Percentiles rank a stretch among this genome's conserved stretches.
phyloP scores from a whole-genome alignment of 345 rosid species.

The Bruguiera parviflora region DNA sequence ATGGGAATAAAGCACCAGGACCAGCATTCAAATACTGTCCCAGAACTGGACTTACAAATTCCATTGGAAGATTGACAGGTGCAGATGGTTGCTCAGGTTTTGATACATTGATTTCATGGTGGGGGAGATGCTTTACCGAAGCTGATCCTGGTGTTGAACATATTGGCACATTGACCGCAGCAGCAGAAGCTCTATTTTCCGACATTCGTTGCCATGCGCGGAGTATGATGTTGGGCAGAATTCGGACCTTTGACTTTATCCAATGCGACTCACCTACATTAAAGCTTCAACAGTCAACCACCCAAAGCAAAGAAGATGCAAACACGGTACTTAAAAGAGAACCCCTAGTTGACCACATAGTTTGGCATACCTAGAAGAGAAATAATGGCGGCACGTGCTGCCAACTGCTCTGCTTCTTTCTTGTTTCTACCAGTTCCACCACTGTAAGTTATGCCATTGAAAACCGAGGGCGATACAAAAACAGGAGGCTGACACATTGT shows the following conservation, averaged over 20 bases:
- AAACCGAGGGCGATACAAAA: constrained; percentile 33
- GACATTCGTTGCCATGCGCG: constrained; percentile 18
- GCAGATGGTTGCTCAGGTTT: no score
- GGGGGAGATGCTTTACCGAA: no score
- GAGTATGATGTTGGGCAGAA: constrained; percentile 32
- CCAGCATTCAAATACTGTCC: no score
- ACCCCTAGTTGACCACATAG: not conserved
- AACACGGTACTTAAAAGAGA: not conserved
- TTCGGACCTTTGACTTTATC: no score
- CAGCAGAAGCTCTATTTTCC: no score
- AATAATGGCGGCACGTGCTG: constrained; percentile 38
- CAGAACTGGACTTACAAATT: no score
- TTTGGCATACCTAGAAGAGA: constrained; percentile 33
- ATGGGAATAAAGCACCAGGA: no score
- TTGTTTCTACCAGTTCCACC: constrained; percentile 34
- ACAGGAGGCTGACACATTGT: constrained; percentile 17
- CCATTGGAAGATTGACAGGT: no score
- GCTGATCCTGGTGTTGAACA: no score
- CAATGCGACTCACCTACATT: constrained; percentile 25
- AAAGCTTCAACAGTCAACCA: constrained; percentile 1
- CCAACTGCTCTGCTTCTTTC: constrained; percentile 55
- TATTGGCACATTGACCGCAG: no score
- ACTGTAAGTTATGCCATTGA: constrained; percentile 30
- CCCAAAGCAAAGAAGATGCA: not conserved
- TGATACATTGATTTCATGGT: no score